phyloP scores from a whole-genome alignment of 2,329 filamentous ascomycete genomes.

The Colletotrichum nymphaeae region DNA sequence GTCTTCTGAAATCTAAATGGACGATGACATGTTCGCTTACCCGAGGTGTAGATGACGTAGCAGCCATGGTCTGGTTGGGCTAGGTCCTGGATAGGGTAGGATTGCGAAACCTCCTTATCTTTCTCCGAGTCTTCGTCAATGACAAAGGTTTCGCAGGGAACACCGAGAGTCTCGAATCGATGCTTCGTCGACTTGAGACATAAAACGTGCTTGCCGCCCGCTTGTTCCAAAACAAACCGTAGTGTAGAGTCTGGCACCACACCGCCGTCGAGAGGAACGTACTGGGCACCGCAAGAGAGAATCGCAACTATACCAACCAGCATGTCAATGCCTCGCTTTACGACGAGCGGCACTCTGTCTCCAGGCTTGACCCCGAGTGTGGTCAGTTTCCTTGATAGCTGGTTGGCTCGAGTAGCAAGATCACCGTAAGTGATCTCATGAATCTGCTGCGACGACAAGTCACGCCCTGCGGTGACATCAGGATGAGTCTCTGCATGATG shows the following conservation, averaged over 20 bases:
- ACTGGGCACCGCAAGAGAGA: slow-evolving; percentile 68
- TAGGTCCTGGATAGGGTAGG: slow-evolving; percentile 37
- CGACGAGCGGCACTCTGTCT: slow-evolving; percentile 63
- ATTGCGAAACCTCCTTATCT: slow-evolving; percentile 1
- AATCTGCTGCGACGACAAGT: slow-evolving; percentile 41
- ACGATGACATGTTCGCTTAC: slow-evolving; percentile 33
- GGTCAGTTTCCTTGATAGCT: slow-evolving; percentile 52
- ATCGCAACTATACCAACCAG: slow-evolving; percentile 66
- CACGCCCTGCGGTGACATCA: slow-evolving; percentile 50
- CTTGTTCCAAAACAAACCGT: slow-evolving; percentile 59
- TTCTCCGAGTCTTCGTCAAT: slow-evolving; percentile 24
- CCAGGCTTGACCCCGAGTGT: slow-evolving; percentile 52
- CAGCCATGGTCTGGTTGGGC: slow-evolving; percentile 52
- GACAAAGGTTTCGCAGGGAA: not conserved
- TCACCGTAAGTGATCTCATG: slow-evolving; percentile 55
- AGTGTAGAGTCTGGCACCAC: slow-evolving; percentile 62
- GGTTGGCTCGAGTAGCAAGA: slow-evolving; percentile 54
- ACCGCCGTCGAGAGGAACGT: slow-evolving; percentile 69
- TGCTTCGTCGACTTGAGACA: slow-evolving; percentile 50
- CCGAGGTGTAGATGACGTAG: slow-evolving; percentile 67
- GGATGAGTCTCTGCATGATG: slow-evolving; percentile 48
- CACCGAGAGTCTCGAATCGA: slow-evolving; percentile 10
- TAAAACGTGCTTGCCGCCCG: slow-evolving; percentile 55
- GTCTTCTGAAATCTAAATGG: not conserved
- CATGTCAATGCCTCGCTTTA: slow-evolving; percentile 66